phyloP scores from a whole-genome alignment of 1,139 yeast species.

The Debaryomyces sp. region DNA sequence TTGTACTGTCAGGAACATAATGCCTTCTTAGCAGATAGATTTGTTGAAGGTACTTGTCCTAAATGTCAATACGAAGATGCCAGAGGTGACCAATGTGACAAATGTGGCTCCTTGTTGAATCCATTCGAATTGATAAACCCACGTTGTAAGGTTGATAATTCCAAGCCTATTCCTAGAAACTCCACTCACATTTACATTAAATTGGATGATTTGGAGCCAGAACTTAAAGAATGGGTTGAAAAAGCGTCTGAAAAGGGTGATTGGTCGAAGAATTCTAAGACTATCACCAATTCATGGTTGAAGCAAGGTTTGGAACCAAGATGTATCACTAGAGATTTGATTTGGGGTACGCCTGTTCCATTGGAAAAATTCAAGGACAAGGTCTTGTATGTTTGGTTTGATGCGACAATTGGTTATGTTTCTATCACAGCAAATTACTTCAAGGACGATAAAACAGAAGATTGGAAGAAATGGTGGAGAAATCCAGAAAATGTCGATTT shows the following conservation, averaged over 20 bases:
- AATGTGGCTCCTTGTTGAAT: conserved; percentile 86
- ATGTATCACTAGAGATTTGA: conserved; percentile 94
- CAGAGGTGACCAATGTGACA: conserved; percentile 98
- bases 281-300: conserved; percentile 90
- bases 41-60: conserved; percentile 97
- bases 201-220: conserved; percentile 79
- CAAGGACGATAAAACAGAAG: conserved; percentile 47
- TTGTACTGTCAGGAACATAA: conserved; percentile 88
- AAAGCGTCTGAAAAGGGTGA: conserved; percentile 68
- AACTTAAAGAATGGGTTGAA: conserved; percentile 71
- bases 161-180: conserved; percentile 75
- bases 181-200: conserved; percentile 87
- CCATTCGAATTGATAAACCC: conserved; percentile 94
- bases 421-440: conserved; percentile 95
- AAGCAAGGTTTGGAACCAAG: conserved; percentile 92
- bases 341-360: conserved; percentile 99
- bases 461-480: conserved; percentile 89
- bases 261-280: conserved; percentile 91
- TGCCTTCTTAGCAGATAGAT: conserved; percentile 93
- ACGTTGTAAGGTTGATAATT: conserved; percentile 88
- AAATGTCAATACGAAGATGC: conserved; percentile 95
- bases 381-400: conserved; percentile 98
- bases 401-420: conserved; percentile 95
- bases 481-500: conserved; percentile 80
- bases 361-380: conserved; percentile 78